Base-by-base conservation (phyloP, 257 asterid species). In the Nicotiana benthamiana region DNA sequence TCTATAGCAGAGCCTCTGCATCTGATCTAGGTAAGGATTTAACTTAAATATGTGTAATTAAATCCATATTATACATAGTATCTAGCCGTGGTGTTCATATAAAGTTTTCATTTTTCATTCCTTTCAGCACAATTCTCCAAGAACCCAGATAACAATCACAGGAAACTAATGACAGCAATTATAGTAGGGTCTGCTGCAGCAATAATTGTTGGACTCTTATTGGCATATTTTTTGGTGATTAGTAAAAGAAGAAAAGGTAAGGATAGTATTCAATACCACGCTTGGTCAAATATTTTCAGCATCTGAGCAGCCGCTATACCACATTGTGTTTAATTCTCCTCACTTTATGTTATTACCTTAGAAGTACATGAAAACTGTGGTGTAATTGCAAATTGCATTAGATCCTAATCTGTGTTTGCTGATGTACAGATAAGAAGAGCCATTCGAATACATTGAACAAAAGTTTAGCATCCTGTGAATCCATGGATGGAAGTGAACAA, bases 1-100 rank as follows among this genome's bases (percentile, higher is more conserved):
- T 87, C 15, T 85, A 79, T 75, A 34, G 83, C 10, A 77, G 85
- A 79, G 82, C 83, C 59, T 43, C 84, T 27, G 80, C 84, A 8
- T 52, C 80, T 4, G 81, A 81, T 34, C 83, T 81, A 79, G 87
- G 86, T 87, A 54, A 20, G 57, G 63, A 56, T 22, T 28, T 43
- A 5, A 36, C 57, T 43, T 5, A 30, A 9, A 28, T 4, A 40
- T 59, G 3, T 68, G 34, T 75, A 30, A 70, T 40, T 76, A 18
- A 18, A 16, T 54, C 63, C 9, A 0, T 30, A 76, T 30, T 32
- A 54, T 53, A 56, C 48, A 56, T 22, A 56, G 34, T 40, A 12
- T 68, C 56, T 40, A 2, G 24, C 77, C 56, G 30, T 36, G 27
- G 63, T 57, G 63, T n/a, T 57, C 63, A 57, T 26, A 8, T 27